phyloP scores from a whole-genome alignment of 1,284 basidiomycete genomes.

The Cryptococcus hybrid region DNA sequence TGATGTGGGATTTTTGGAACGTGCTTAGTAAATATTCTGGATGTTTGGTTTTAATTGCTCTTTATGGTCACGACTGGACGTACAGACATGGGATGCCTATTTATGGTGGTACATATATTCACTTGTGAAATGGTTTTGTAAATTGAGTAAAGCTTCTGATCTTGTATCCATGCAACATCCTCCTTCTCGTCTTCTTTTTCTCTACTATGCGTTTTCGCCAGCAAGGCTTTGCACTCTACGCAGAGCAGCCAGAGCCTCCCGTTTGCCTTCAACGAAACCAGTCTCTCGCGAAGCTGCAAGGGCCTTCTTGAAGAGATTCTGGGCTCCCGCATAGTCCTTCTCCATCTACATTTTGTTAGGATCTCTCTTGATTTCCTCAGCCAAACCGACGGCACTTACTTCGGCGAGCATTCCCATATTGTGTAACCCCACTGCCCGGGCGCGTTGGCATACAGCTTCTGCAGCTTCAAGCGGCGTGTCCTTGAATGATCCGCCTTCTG shows the following conservation, averaged over 20 bases:
- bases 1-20: conserved; percentile 42
- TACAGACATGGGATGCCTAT: no score
- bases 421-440: conserved; percentile 38
- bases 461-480: conserved; percentile 18
- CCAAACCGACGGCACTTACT: conserved; percentile 24
- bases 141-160: no score
- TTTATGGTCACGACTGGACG: no score
- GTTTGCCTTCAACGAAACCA: conserved; percentile 39
- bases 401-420: conserved; percentile 49
- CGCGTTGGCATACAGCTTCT: conserved; percentile 32
- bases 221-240: conserved; percentile 15
- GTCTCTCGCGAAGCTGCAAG: conserved; percentile 29
- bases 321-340: conserved; percentile 26
- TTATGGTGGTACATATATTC: no score
- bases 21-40: conserved; percentile 7
- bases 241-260: conserved; percentile 42
- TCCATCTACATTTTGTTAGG: conserved; percentile 30
- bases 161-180: no score
- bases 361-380: background rate
- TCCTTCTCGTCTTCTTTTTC: no score
- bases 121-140: no score
- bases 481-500: conserved; percentile 7
- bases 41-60: background rate
- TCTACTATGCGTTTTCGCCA: background rate
- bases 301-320: conserved; percentile 32